Base-by-base conservation (phyloP, 352 stramenopile species). In the Salisapilia sapeloensis region DNA sequence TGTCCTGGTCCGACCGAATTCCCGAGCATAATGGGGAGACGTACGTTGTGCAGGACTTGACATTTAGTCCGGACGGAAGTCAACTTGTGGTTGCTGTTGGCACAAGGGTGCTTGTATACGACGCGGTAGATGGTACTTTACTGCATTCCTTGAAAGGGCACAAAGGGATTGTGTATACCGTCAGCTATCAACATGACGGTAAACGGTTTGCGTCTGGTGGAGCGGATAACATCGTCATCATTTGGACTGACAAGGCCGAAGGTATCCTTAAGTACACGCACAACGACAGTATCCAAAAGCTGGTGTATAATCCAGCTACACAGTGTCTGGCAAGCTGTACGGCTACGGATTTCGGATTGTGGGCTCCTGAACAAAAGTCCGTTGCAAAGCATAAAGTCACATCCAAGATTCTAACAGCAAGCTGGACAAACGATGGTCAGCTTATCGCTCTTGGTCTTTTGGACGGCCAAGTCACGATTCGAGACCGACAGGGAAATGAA, bases 201-300 rank as follows among this genome's bases (percentile, higher is more conserved):
- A 92, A 91, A 40, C 74, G 78, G 4, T 96, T 96, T 37, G 80
- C 82, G 7, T 94, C 78, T 0, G 87, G 90, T 21, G 90, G 87
- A 9, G 79, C 84, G 0, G 91, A 97, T 58, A 95, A 94, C 42
- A 83, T 86, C 22, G 87, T 97, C n/a, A 96, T 97, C 40, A 96
- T 97, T 46, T 97, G 91, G 91, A 96, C 74, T 16, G 64, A 80
- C 44, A 95, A 94, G 36, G 86, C 77, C 26, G 79, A 96, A 38
- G 85, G 84, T 8, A 83, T 97, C 30, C 70, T 97, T 42, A 97
- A 97, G 63, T 97, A 96, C 60, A 94, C 77, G 22, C 91, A 97
- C 72, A 93, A 92, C 46, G 82, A 94, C 42, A 81, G 64, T 12
- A 92, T 97, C 35, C 84, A 96, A 46, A 76, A 81, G 24, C 56